Base-by-base conservation (phyloP, 495 filamentous ascomycete genomes). In the Penicillium roqueforti region DNA sequence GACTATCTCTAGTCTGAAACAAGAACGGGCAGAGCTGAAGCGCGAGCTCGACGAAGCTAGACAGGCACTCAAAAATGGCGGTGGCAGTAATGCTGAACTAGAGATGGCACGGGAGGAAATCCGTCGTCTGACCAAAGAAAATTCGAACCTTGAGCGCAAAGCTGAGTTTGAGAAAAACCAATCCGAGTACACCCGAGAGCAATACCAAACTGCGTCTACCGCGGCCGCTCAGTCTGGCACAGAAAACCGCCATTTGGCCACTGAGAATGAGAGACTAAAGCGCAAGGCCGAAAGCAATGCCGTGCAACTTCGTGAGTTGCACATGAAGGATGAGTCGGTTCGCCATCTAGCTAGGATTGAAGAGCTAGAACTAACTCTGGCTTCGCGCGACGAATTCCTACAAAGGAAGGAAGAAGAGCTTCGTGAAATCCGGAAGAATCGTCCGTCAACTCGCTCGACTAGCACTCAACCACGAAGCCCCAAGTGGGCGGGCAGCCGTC, bases 151-250 rank as follows among this genome's bases (percentile, higher is more conserved):
- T n/a, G 67, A 73, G 32, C 72, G 76, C 32, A 78, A 77, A 54
- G 62, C 78, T 11, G 70, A 76, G 10, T 70, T 70, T 18, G 77
- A 84, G 53, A 77, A 73, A 65, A 80, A 76, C 31, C 73, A 74
- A 53, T 59, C 68, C 4, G 86, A 87, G 13, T 89, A 84, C 63
- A 74, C 74, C 31, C 79, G 84, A 40, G 71, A 76, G 16, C 73
- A 80, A 31, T 91, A 89, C 54, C 84, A 89, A 47, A 71, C 75
- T 31, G 83, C 84, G 1, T 87, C 84, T 13, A 82, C 70, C 14
- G 68, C 70, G 0, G 77, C 77, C 9, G 72, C 68, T 14, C 78
- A 83, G 36, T 67, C 80, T 16, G 65, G 65, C 14, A 69, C 67
- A 20, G 82, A 87, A 66, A 72, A 76, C 34, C 65, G 72, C 10